These are phyloP conservation scores for Coprinellus aureogranulatus DNA, from an alignment of 768 basidiomycete species.

Conservation along the genomic window DNA sequence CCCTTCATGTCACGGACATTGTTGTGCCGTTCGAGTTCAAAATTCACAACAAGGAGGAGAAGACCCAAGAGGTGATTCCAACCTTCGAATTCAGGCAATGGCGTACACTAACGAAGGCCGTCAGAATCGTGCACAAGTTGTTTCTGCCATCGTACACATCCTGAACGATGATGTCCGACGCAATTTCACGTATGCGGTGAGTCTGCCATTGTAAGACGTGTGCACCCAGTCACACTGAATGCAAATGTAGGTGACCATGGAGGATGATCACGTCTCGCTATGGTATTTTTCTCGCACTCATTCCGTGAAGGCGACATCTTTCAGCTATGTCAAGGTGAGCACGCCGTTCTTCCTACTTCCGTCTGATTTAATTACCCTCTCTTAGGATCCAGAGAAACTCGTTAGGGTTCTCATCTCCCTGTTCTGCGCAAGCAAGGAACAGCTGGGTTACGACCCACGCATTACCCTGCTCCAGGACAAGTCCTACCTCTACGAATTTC, in stretches of 20 bases:
- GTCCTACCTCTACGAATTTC: background rate
- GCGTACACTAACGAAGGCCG: background rate
- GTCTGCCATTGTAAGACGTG: background rate
- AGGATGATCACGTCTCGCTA: constrained; percentile 2
- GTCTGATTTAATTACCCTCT: background rate
- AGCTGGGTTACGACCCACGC: background rate
- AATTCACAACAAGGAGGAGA: background rate
- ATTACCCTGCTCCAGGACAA: background rate
- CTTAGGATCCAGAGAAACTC: background rate
- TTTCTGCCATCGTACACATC: constrained; percentile 11
- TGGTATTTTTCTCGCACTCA: constrained; percentile 13
- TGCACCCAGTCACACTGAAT: background rate
- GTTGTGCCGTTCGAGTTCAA: constrained; percentile 17
- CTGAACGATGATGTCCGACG: constrained; percentile 24
- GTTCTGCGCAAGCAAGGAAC: background rate
- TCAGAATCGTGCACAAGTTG: constrained; percentile 9
- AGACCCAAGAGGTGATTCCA: constrained; percentile 1
- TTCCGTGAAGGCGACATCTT: constrained; percentile 5
- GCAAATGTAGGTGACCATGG: constrained; percentile 7
- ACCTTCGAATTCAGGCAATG: too few relatives aligned
- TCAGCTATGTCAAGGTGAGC: constrained; percentile 6
- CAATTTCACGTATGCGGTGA: constrained; percentile 21
- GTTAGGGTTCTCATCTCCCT: constrained; percentile 6
- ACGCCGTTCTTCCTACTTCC: background rate
- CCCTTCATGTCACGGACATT: background rate